Evolutionary conservation across 179 eudicot genomes (phyloP).

Genomic region (Nepenthes alata): DNA sequence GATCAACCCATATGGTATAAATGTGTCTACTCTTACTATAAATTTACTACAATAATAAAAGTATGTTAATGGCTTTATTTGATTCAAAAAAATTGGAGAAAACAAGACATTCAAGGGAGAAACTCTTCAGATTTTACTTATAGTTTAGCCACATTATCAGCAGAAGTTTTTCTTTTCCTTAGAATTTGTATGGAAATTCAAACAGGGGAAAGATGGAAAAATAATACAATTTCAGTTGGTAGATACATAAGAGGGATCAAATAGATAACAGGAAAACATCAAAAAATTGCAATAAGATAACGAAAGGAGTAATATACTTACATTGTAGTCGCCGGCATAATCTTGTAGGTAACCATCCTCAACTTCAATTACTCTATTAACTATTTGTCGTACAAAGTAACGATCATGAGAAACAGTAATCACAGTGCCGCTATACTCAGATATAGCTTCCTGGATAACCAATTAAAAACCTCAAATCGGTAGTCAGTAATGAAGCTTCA

Average conservation of each 20-base stretch:
- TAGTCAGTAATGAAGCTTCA: not conserved
- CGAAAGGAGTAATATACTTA: slow-evolving; percentile 22
- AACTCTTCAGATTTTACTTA: too few relatives aligned
- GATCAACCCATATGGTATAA: too few relatives aligned
- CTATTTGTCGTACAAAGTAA: slow-evolving; percentile 83
- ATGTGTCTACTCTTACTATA: too few relatives aligned
- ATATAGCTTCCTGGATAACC: slow-evolving; percentile 71
- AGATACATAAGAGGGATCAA: not conserved
- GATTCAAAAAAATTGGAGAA: too few relatives aligned
- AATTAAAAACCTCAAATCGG: slow-evolving; percentile 5
- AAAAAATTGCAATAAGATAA: not conserved
- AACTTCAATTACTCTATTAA: slow-evolving; percentile 87
- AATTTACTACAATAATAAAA: too few relatives aligned
- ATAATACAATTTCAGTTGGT: too few relatives aligned
- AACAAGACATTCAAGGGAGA: too few relatives aligned
- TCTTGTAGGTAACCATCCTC: slow-evolving; percentile 66
- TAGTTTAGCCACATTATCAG: too few relatives aligned
- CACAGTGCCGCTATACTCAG: slow-evolving; percentile 78
- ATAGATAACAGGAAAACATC: not conserved
- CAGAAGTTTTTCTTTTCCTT: too few relatives aligned
- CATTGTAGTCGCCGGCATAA: slow-evolving; percentile 85
- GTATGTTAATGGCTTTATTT: too few relatives aligned
- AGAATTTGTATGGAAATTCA: too few relatives aligned
- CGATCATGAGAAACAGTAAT: slow-evolving; percentile 95
- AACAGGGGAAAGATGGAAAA: too few relatives aligned